Percentiles rank a stretch among this genome's conserved stretches.
These are phyloP conservation scores for Fomitopsis serialis DNA, from an alignment of 768 basidiomycete genomes.

Conservation along the genomic window DNA sequence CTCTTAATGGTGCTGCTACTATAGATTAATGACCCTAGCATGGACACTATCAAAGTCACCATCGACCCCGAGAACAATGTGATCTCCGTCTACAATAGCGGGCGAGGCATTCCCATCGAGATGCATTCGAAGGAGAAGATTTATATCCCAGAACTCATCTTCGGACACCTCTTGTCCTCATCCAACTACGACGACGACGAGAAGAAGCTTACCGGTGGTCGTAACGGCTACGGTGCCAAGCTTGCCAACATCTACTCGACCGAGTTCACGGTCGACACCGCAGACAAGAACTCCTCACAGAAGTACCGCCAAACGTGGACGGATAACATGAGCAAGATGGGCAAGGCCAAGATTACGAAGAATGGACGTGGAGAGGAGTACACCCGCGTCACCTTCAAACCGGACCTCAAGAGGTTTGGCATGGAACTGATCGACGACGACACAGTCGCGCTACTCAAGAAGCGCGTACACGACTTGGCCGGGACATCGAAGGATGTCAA, in stretches of 20 bases:
- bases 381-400: slow-evolving; percentile 89
- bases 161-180: slow-evolving; percentile 89
- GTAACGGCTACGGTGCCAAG: slow-evolving; percentile 98
- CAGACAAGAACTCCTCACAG: slow-evolving; percentile 76
- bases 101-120: slow-evolving; percentile 94
- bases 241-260: slow-evolving; percentile 97
- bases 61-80: slow-evolving; percentile 79
- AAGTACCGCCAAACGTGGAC: slow-evolving; percentile 97
- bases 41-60: slow-evolving; percentile 88
- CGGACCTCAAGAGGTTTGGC: slow-evolving; percentile 87
- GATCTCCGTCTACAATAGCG: slow-evolving; percentile 95
- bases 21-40: slow-evolving; percentile 86
- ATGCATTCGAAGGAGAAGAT: slow-evolving; percentile 90
- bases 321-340: slow-evolving; percentile 87
- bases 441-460: slow-evolving; percentile 80
- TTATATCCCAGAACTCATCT: slow-evolving; percentile 96
- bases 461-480: slow-evolving; percentile 95
- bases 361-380: slow-evolving; percentile 85
- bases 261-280: slow-evolving; percentile 95
- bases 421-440: slow-evolving; percentile 91
- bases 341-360: slow-evolving; percentile 90
- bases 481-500: slow-evolving; percentile 93
- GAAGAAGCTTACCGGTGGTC: slow-evolving; percentile 96
- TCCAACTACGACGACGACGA: slow-evolving; percentile 99
- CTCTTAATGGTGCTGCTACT: background rate